phyloP scores from a whole-genome alignment of 73 alveolate genomes.

The Stentor roeselii region DNA sequence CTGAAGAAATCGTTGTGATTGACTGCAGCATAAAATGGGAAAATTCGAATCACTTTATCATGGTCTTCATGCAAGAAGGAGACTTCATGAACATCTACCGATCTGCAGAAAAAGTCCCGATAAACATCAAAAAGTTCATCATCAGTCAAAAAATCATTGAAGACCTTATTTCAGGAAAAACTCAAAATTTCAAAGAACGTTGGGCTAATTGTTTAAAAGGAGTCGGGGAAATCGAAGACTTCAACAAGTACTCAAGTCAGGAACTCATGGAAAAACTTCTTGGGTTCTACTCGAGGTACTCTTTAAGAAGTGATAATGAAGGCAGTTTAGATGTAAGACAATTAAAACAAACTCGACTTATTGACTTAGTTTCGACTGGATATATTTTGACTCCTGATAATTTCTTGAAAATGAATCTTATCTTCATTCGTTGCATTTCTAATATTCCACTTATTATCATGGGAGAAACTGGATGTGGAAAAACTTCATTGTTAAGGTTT shows the following conservation, averaged over 20 bases:
- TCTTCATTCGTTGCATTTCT: neutral
- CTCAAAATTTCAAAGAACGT: neutral
- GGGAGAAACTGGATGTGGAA: slow-evolving; percentile 30
- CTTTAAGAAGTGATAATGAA: neutral
- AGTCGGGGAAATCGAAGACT: neutral
- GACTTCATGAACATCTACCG: neutral
- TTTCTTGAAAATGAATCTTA: slow-evolving; percentile 13
- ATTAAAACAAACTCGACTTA: neutral
- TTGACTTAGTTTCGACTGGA: neutral
- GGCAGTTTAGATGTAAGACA: neutral
- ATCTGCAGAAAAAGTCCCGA: neutral
- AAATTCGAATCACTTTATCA: slow-evolving; percentile 17
- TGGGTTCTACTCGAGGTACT: no score
- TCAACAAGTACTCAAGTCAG: neutral
- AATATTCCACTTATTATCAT: slow-evolving; percentile 7
- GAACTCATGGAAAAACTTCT: neutral
- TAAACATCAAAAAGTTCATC: neutral
- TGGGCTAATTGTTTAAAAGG: no score
- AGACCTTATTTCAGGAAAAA: neutral
- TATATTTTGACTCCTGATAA: slow-evolving; percentile 20
- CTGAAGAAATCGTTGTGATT: neutral
- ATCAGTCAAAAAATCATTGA: neutral
- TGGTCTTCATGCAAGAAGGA: slow-evolving; percentile 16
- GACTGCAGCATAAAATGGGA: slow-evolving; percentile 23
- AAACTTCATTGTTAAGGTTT: neutral